Conservation (phyloP, 805 yeast genomes). For the Grigorovia humatica region DNA sequence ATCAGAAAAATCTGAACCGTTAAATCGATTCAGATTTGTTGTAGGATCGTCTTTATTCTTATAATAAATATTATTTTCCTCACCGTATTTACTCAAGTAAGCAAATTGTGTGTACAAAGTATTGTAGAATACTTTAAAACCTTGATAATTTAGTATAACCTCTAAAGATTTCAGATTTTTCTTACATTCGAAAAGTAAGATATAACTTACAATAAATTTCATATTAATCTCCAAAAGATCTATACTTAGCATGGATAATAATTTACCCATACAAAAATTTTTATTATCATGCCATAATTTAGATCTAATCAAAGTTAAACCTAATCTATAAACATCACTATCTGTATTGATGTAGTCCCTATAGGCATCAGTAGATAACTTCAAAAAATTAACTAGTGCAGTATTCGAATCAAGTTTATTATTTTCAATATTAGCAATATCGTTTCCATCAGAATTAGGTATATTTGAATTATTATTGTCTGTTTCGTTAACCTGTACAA, state of each 20-base stretch:
- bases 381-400: constrained; percentile 21
- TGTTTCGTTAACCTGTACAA: constrained; percentile 2
- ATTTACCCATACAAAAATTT: constrained; percentile 40
- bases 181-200: constrained; percentile 37
- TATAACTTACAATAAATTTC: constrained; percentile 34
- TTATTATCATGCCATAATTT: constrained; percentile 29
- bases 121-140: constrained; percentile 37
- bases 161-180: constrained; percentile 34
- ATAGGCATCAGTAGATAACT: constrained; percentile 21
- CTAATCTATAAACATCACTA: constrained; percentile 30
- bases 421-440: not conserved
- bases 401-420: constrained; percentile 10
- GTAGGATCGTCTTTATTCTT: constrained; percentile 1
- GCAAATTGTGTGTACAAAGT: constrained; percentile 32
- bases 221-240: constrained; percentile 28
- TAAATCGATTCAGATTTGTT: too few relatives aligned
- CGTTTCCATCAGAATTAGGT: constrained; percentile 4
- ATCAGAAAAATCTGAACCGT: constrained; percentile 10
- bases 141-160: constrained; percentile 41
- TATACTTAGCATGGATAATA: constrained; percentile 36
- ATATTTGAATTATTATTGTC: too few relatives aligned
- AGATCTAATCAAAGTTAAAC: constrained; percentile 27
- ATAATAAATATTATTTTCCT: constrained; percentile 9
- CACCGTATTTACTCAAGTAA: constrained; percentile 24
- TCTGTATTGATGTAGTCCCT: constrained; percentile 20